phyloP scores from a whole-genome alignment of 768 basidiomycete species.

The Rossbeevera mucosa region DNA sequence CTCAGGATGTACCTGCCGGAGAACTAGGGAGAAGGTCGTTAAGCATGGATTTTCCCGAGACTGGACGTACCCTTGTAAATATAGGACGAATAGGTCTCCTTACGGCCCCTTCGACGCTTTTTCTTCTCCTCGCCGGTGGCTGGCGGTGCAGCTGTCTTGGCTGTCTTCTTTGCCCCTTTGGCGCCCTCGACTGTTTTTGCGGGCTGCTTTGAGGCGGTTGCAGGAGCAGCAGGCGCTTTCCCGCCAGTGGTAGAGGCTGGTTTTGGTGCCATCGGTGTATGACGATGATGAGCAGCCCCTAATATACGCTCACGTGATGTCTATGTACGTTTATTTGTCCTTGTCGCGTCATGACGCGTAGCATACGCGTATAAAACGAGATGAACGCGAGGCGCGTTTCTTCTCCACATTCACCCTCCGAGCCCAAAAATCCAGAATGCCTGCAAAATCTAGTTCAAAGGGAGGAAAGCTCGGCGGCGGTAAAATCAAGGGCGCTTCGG shows the following conservation, averaged over 20 bases:
- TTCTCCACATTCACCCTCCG: background rate
- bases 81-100: conserved; percentile 93
- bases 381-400: background rate
- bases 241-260: conserved; percentile 65
- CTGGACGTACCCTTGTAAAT: conserved; percentile 72
- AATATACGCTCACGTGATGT: conserved; percentile 33
- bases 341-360: conserved; percentile 39
- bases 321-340: conserved; percentile 28
- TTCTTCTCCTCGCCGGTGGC: conserved; percentile 73
- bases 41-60: background rate
- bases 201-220: conserved; percentile 58
- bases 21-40: conserved; percentile 43
- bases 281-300: conserved; percentile 25
- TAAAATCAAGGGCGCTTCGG: conserved; percentile 44
- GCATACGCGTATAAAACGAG: conserved; percentile 23
- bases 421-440: conserved; percentile 16
- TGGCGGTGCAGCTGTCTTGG: conserved; percentile 48
- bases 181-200: conserved; percentile 49
- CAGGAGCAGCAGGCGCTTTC: conserved; percentile 64
- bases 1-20: conserved; percentile 97
- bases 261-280: conserved; percentile 45
- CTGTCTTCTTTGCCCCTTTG: conserved; percentile 80
- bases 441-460: conserved; percentile 27
- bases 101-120: conserved; percentile 79
- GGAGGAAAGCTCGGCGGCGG: conserved; percentile 42